Base-by-base conservation (phyloP, 768 basidiomycete species). In the Mycena chlorophos region DNA sequence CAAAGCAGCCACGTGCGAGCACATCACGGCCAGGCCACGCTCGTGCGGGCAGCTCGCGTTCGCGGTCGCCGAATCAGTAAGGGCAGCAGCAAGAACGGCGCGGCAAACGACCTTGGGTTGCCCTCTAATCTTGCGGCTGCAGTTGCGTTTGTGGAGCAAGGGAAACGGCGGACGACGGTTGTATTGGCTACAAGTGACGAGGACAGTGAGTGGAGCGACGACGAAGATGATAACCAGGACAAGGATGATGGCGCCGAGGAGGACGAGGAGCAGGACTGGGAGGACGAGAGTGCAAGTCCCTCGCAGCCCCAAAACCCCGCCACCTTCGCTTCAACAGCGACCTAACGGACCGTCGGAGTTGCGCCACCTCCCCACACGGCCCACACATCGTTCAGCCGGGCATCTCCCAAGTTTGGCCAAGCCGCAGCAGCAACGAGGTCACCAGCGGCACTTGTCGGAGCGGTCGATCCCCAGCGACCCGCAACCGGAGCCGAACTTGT, bases 401-500 rank as follows among this genome's bases (percentile, higher is more conserved):
- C 49, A 61, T 29, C 56, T 61, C 12, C 56, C 56, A 13, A 22
- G 63, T 23, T 61, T 69, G 20, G 66, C 53, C 16, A 70, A 69
- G 27, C 58, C 61, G 2, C 49, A 51, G 14, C 63, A 67, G 3
- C 63, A 68, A 1, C 57, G 51, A 1, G 66, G 70, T 25, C 67
- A 66, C 12, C 58, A 58, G 3, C 59, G 51, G 27, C 20, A 27
- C 45, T 13, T 46, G 45, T 46, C 45, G 20, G 40, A 46, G 25
- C 13, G 23, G 45, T 6, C 45, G 45, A 5, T 46, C 26, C 6
- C 4, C 61, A 51, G 37, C 25, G 86, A 89, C 65, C 83, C 76
- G 1, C 80, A 82, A 63, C 79, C 83, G 17, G 81, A 87, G 61
- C 79, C 81, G 26, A 87, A 92, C 14, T 75, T 92, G 75, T 87